Conservation (phyloP, 140 eudicot genomes). For the Bidens hawaiensis region DNA sequence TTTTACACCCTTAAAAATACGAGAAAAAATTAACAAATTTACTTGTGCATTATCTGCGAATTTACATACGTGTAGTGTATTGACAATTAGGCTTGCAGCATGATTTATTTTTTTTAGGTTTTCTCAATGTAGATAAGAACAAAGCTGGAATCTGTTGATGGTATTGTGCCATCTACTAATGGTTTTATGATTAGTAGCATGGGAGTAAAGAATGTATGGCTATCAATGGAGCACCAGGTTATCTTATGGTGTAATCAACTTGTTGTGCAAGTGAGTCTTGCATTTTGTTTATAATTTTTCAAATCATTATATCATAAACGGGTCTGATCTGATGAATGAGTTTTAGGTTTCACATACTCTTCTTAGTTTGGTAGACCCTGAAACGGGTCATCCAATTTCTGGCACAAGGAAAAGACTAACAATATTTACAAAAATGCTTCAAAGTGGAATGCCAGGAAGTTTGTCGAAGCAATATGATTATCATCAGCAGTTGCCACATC, state of each 20-base stretch:
- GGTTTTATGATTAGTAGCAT: conserved; percentile 88
- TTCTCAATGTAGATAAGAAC: conserved; percentile 63
- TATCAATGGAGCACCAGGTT: conserved; percentile 98
- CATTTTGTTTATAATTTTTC: not conserved
- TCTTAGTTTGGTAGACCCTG: conserved; percentile 76
- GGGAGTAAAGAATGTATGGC: conserved; percentile 90
- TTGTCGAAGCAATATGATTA: conserved; percentile 34
- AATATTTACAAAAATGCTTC: conserved; percentile 76
- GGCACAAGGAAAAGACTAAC: conserved; percentile 59
- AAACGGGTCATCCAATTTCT: conserved; percentile 57
- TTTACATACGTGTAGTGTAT: not conserved
- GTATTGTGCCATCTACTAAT: conserved; percentile 83
- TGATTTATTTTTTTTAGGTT: conserved; percentile 4
- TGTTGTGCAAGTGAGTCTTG: conserved; percentile 76
- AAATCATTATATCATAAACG: not conserved
- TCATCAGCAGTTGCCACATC: conserved; percentile 30
- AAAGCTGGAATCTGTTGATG: conserved; percentile 86
- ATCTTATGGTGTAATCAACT: conserved; percentile 99
- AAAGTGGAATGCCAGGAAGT: conserved; percentile 68
- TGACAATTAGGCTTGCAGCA: conserved; percentile 14
- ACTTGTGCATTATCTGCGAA: not conserved
- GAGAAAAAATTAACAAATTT: not conserved
- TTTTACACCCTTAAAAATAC: not conserved
- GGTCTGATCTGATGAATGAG: conserved; percentile 28
- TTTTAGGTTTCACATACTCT: conserved; percentile 93